A percentile compares a stretch with the other conserved stretches of the same genome.
These are phyloP conservation scores for Thymus quinquecostatus DNA, from an alignment of 257 asterid genomes.

Conservation along the genomic window DNA sequence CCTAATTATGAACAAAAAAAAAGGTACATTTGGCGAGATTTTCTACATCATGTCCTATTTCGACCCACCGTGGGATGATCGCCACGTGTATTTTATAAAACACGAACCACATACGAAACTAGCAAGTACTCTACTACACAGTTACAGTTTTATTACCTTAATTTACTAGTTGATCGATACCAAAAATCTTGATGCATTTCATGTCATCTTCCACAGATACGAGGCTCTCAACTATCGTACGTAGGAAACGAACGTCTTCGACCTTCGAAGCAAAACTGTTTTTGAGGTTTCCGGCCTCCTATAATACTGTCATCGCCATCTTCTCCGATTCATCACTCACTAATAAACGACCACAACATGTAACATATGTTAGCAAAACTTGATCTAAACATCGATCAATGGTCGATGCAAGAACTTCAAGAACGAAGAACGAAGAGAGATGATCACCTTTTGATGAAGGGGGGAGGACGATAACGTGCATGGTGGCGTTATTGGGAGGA, in stretches of 20 bases:
- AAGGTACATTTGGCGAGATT: background rate
- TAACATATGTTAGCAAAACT: background rate
- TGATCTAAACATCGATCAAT: too few species aligned
- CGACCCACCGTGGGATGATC: background rate
- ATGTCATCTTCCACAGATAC: background rate
- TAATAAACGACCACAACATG: background rate
- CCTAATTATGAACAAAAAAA: background rate
- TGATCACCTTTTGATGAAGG: constrained; percentile 63
- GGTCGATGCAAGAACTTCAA: background rate
- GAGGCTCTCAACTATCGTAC: background rate
- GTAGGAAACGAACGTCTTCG: background rate
- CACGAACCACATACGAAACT: background rate
- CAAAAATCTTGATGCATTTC: constrained; percentile 10
- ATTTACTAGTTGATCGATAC: constrained; percentile 9
- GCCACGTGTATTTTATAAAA: background rate
- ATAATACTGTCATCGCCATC: background rate
- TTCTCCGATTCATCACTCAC: constrained; percentile 31
- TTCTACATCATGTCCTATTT: background rate
- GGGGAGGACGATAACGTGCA: constrained; percentile 73
- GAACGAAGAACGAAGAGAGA: background rate
- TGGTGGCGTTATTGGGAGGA: constrained; percentile 81
- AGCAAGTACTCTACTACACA: background rate
- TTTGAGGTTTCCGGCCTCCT: constrained; percentile 19
- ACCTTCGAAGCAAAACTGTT: constrained; percentile 25
- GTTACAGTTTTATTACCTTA: constrained; percentile 21